Evolutionary conservation across 352 stramenopile genomes (phyloP).

Genomic region (Pythium chondricola): DNA sequence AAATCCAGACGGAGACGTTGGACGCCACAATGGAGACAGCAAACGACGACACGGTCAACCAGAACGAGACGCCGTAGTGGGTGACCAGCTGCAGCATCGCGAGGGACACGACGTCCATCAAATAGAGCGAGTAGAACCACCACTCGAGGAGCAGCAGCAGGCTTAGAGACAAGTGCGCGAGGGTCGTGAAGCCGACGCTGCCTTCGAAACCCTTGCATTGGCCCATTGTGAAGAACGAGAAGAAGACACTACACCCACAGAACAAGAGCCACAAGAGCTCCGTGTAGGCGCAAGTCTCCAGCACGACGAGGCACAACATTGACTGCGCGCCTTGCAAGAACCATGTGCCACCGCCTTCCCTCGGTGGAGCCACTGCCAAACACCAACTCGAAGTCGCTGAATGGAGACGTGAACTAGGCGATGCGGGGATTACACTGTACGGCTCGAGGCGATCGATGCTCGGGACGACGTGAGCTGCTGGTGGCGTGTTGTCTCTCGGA

Average conservation of each 20-base stretch:
- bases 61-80: slow-evolving; percentile 36
- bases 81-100: slow-evolving; percentile 31
- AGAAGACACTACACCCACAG: slow-evolving; percentile 4
- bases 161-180: slow-evolving; percentile 27
- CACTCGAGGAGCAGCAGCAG: slow-evolving; percentile 36
- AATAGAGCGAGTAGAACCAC: slow-evolving; percentile 46
- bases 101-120: slow-evolving; percentile 36
- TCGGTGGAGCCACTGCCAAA: slow-evolving; percentile 2
- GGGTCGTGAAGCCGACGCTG: slow-evolving; percentile 24
- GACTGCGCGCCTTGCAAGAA: slow-evolving; percentile 44
- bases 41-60: slow-evolving; percentile 23
- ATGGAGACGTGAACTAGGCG: slow-evolving; percentile 12
- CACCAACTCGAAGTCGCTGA: slow-evolving; percentile 44
- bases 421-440: slow-evolving; percentile 2
- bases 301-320: slow-evolving; percentile 48
- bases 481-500: slow-evolving; percentile 18
- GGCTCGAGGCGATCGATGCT: slow-evolving; percentile 1
- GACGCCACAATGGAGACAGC: slow-evolving; percentile 4
- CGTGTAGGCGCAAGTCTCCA: slow-evolving; percentile 50
- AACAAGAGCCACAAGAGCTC: slow-evolving; percentile 34
- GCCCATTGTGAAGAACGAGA: slow-evolving; percentile 18
- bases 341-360: slow-evolving; percentile 21
- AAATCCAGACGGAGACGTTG: slow-evolving; percentile 10
- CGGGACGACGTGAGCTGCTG: not conserved
- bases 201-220: slow-evolving; percentile 16